Conservation (phyloP, 192 early-diverging fungal genomes). For the Pilobolus umbonatus region DNA sequence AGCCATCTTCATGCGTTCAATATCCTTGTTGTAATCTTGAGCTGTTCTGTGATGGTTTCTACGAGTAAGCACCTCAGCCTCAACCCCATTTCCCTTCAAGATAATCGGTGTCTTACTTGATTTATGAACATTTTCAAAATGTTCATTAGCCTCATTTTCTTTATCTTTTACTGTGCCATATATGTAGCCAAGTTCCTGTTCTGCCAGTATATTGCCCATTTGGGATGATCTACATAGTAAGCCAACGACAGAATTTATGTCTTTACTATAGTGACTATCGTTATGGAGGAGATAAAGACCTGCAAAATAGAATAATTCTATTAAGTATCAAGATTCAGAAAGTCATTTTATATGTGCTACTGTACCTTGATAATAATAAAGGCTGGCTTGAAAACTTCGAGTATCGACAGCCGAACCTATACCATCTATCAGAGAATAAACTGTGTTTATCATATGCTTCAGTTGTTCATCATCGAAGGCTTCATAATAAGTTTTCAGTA, state of each 20-base stretch:
- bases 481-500: slow-evolving; percentile 3
- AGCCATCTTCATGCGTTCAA: not conserved
- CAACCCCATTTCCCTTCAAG: not conserved
- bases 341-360: no score
- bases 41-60: not conserved
- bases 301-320: no score
- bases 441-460: not conserved
- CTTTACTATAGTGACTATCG: no score
- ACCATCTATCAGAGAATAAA: no score
- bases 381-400: no score
- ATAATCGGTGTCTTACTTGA: not conserved
- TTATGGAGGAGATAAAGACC: no score
- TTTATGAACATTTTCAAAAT: not conserved
- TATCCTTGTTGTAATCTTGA: not conserved
- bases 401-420: no score
- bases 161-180: not conserved
- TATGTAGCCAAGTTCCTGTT: not conserved
- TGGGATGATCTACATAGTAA: no score
- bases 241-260: no score
- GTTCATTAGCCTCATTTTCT: not conserved
- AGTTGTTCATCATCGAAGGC: not conserved
- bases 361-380: no score
- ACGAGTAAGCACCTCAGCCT: not conserved
- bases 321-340: no score
- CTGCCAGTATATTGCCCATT: not conserved